A percentile compares a stretch with the other conserved stretches of the same genome.
Evolutionary conservation across 2,329 filamentous ascomycete species (phyloP).

Genomic region (Apiospora rasikravindrae): DNA sequence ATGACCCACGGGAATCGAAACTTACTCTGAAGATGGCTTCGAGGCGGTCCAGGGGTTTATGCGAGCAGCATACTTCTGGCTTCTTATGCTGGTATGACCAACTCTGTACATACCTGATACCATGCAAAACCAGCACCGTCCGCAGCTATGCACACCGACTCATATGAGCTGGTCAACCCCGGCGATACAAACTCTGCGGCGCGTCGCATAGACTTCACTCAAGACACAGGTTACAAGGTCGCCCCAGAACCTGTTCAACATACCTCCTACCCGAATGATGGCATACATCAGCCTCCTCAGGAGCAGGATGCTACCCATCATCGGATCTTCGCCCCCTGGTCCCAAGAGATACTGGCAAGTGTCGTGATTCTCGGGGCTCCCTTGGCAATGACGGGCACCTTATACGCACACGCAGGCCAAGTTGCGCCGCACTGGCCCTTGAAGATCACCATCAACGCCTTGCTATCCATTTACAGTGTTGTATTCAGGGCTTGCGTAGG

Average conservation of each 20-base stretch:
- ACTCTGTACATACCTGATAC: not conserved
- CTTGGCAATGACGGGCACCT: not conserved
- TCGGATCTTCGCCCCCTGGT: not conserved
- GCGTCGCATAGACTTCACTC: not conserved
- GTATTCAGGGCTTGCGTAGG: not conserved
- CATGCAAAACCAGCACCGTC: not conserved
- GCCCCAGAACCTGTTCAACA: not conserved
- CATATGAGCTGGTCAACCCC: not conserved
- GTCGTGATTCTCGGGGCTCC: not conserved
- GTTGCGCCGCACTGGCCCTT: constrained; percentile 7
- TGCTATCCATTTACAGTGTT: constrained; percentile 8
- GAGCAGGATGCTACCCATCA: not conserved
- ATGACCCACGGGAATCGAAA: no score
- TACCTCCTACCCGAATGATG: not conserved
- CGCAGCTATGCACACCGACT: not conserved
- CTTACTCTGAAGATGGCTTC: no score
- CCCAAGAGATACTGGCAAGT: not conserved
- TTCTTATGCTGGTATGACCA: not conserved
- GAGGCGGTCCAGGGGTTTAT: no score
- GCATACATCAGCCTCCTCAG: not conserved
- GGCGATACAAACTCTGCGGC: not conserved
- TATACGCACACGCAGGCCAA: not conserved
- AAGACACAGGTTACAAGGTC: not conserved
- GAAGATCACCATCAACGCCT: constrained; percentile 13
- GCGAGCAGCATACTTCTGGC: not conserved